These are phyloP conservation scores for Ilyonectria mors-panacis DNA, from an alignment of 2,329 filamentous ascomycete genomes.

Conservation along the genomic window DNA sequence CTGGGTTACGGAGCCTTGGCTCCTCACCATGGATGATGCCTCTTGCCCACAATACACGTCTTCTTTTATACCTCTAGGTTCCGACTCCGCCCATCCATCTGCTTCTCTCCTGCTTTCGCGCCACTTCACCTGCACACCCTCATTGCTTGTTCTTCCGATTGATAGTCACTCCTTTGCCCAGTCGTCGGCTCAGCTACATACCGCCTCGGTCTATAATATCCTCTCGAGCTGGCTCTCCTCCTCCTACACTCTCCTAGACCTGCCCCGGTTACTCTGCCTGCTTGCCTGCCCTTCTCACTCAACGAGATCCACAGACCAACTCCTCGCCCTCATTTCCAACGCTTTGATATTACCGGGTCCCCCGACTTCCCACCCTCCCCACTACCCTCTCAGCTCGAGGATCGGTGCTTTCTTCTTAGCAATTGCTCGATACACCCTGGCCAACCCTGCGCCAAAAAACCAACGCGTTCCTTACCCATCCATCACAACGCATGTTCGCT, in stretches of 20 bases:
- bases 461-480: slow-evolving; percentile 44
- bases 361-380: slow-evolving; percentile 25
- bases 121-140: slow-evolving; percentile 44
- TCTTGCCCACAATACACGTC: slow-evolving; percentile 46
- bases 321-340: slow-evolving; percentile 45
- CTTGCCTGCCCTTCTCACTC: slow-evolving; percentile 25
- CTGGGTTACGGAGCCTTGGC: slow-evolving; percentile 43
- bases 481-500: slow-evolving; percentile 44
- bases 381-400: slow-evolving; percentile 34
- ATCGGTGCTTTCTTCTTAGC: slow-evolving; percentile 35
- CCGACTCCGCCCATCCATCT: slow-evolving; percentile 46
- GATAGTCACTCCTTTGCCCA: slow-evolving; percentile 49
- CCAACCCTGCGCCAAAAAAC: slow-evolving; percentile 31
- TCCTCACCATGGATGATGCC: slow-evolving; percentile 50
- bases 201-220: slow-evolving; percentile 43
- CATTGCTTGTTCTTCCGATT: slow-evolving; percentile 40
- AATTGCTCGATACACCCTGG: slow-evolving; percentile 40
- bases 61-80: slow-evolving; percentile 52
- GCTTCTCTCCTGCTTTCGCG: slow-evolving; percentile 45
- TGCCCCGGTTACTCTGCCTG: slow-evolving; percentile 32
- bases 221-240: slow-evolving; percentile 38
- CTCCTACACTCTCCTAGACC: slow-evolving; percentile 30
- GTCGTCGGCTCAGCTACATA: slow-evolving; percentile 38
- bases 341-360: slow-evolving; percentile 31
- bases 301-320: slow-evolving; percentile 40